A percentile compares a stretch with the other conserved stretches of the same genome.
Conservation (phyloP, 441 rosid genomes). For the Adansonia madagascariensis region DNA sequence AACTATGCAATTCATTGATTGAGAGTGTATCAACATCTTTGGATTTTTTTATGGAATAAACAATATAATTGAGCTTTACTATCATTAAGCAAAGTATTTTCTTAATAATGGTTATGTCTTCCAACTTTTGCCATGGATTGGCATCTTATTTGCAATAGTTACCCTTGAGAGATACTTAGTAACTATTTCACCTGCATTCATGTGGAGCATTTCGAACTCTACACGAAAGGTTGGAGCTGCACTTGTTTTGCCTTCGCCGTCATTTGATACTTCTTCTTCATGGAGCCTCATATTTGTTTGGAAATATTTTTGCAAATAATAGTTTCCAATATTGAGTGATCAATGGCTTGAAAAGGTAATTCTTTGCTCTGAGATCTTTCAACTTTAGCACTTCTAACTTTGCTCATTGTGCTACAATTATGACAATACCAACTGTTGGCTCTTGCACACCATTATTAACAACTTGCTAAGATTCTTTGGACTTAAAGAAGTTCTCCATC, state of each 20-base stretch:
- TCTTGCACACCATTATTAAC: neutral
- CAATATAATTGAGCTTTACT: no score
- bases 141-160: no score
- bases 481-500: neutral
- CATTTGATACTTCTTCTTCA: neutral
- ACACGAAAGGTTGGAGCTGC: neutral
- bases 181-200: no score
- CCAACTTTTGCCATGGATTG: no score
- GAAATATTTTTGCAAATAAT: neutral
- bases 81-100: no score
- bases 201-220: neutral
- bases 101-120: no score
- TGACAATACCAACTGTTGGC: neutral
- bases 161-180: no score
- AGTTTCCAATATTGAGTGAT: neutral
- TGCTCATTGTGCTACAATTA: neutral
- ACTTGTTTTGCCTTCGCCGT: no score
- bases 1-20: no score
- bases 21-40: no score
- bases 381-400: neutral
- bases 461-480: neutral
- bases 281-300: no score
- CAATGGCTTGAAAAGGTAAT: neutral
- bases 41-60: no score
- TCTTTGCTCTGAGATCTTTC: neutral